Conservation (phyloP, 2,329 filamentous ascomycete species). For the Lachnellula suecica region DNA sequence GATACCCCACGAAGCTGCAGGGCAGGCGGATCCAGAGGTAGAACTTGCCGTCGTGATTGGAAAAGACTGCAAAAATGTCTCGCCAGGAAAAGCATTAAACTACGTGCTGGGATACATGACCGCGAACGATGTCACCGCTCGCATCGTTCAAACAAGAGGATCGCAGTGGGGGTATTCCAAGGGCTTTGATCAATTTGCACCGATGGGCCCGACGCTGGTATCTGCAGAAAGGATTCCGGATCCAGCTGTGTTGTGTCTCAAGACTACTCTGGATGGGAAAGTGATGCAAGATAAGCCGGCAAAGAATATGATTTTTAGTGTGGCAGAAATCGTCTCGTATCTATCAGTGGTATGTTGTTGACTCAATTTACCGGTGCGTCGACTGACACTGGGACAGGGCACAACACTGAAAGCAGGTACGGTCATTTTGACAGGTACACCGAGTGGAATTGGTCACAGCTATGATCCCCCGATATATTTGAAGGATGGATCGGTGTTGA, state of each 20-base stretch:
- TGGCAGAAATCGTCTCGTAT: slow-evolving; percentile 45
- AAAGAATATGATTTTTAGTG: slow-evolving; percentile 47
- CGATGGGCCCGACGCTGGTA: slow-evolving; percentile 43
- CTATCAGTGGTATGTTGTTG: too few relatives aligned
- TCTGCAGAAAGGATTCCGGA: slow-evolving; percentile 13
- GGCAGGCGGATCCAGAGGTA: too few relatives aligned
- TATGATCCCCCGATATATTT: slow-evolving; percentile 36
- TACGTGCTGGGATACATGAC: slow-evolving; percentile 40
- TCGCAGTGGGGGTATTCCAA: slow-evolving; percentile 45
- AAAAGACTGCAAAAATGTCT: slow-evolving; percentile 33
- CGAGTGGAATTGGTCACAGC: slow-evolving; percentile 9
- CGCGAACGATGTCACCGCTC: slow-evolving; percentile 55
- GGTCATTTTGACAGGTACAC: slow-evolving; percentile 15
- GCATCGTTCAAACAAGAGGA: slow-evolving; percentile 46
- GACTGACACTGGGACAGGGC: too few relatives aligned
- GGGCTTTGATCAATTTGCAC: slow-evolving; percentile 44
- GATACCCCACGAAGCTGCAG: slow-evolving; percentile 38
- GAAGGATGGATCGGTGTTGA: too few relatives aligned
- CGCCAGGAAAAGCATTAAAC: slow-evolving; percentile 9
- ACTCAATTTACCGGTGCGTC: too few relatives aligned
- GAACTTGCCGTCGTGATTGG: slow-evolving; percentile 54
- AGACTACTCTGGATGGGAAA: slow-evolving; percentile 44
- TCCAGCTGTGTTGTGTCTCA: slow-evolving; percentile 24
- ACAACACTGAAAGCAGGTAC: slow-evolving; percentile 14
- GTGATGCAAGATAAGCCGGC: slow-evolving; percentile 40